A percentile compares a stretch with the other conserved stretches of the same genome.
Conservation (phyloP, 306 rosid species). For the Cicer arietinum region DNA sequence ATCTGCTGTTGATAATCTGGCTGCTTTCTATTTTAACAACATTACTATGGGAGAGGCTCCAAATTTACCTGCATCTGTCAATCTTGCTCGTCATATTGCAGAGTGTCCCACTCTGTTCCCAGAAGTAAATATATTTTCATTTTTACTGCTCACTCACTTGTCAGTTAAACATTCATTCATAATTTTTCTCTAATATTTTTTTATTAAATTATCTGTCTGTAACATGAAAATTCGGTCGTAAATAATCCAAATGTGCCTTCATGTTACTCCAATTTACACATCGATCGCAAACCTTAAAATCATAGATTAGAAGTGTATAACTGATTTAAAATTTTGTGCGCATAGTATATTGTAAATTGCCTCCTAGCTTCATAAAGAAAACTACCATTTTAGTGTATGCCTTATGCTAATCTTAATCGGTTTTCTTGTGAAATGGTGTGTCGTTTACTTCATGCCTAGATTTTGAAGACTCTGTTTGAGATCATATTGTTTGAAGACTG, state of each 20-base stretch:
- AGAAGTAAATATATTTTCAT: slow-evolving; percentile 62
- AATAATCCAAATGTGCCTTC: slow-evolving; percentile 22
- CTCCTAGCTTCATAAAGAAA: slow-evolving; percentile 7
- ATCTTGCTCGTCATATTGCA: slow-evolving; percentile 81
- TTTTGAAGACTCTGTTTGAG: slow-evolving; percentile 91
- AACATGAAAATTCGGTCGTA: slow-evolving; percentile 1
- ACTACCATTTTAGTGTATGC: slow-evolving; percentile 28
- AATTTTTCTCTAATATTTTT: not conserved
- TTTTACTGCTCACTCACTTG: slow-evolving; percentile 26
- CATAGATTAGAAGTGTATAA: slow-evolving; percentile 19
- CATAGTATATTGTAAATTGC: not conserved
- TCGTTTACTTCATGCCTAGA: slow-evolving; percentile 54
- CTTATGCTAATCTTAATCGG: slow-evolving; percentile 5
- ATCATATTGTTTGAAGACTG: slow-evolving; percentile 89
- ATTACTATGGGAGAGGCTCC: slow-evolving; percentile 95
- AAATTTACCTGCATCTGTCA: slow-evolving; percentile 74
- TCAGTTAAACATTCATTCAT: slow-evolving; percentile 13
- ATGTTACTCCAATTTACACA: slow-evolving; percentile 1
- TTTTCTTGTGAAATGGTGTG: slow-evolving; percentile 26
- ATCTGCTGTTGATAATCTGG: slow-evolving; percentile 94
- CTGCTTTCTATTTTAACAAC: slow-evolving; percentile 93
- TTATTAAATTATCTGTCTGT: slow-evolving; percentile 3
- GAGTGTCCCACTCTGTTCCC: slow-evolving; percentile 96
- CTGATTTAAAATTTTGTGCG: slow-evolving; percentile 20
- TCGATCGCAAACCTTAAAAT: slow-evolving; percentile 28